A percentile compares a stretch with the other conserved stretches of the same genome.
phyloP scores from a whole-genome alignment of 1,284 basidiomycete species.

The Marasmius tenuissimus region DNA sequence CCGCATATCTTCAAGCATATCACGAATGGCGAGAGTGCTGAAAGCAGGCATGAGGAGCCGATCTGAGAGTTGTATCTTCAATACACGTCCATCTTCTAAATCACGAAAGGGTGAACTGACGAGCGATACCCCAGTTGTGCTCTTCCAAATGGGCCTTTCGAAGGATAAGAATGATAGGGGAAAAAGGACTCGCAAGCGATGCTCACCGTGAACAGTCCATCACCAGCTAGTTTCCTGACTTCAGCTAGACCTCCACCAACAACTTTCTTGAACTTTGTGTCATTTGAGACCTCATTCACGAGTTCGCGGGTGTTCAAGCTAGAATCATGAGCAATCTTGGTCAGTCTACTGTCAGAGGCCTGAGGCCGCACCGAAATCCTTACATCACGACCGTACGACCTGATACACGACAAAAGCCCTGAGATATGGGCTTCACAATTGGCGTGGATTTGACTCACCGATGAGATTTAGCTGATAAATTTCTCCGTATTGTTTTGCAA shows the following conservation, averaged over 20 bases:
- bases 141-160: constrained; percentile 38
- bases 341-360: constrained; percentile 19
- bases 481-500: constrained; percentile 46
- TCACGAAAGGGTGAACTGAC: constrained; percentile 24
- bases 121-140: constrained; percentile 48
- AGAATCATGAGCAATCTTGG: constrained; percentile 18
- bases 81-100: not conserved
- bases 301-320: constrained; percentile 38
- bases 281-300: constrained; percentile 43
- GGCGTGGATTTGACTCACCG: constrained; percentile 23
- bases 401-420: not conserved
- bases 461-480: constrained; percentile 43
- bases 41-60: constrained; percentile 55
- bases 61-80: constrained; percentile 26
- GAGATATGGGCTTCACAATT: not conserved
- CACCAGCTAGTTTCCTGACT: constrained; percentile 41
- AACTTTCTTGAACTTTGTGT: constrained; percentile 44
- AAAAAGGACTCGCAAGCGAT: too few species aligned
- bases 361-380: not conserved
- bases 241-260: constrained; percentile 33
- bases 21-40: constrained; percentile 41
- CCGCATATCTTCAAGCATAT: constrained; percentile 51
- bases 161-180: not conserved
- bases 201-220: constrained; percentile 44
- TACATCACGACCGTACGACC: not conserved